Conservation (phyloP, 1,284 basidiomycete genomes). For the Tilletia walkeri region DNA sequence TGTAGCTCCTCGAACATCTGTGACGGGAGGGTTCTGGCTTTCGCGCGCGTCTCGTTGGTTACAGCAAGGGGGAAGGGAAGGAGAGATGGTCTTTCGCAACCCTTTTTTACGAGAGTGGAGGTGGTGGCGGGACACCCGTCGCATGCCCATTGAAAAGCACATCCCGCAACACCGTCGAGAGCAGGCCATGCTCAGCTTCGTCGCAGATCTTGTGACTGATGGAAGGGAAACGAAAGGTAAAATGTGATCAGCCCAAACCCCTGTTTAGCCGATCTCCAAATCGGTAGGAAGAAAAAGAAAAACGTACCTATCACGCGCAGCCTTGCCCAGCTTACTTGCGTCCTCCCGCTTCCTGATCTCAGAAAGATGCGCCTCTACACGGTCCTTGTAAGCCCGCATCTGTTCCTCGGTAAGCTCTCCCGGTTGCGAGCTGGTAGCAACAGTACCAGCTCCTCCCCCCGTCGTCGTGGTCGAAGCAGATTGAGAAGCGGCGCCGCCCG, state of each 20-base stretch:
- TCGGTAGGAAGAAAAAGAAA: too few relatives aligned
- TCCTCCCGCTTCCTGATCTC: slow-evolving; percentile 33
- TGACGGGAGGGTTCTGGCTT: too few relatives aligned
- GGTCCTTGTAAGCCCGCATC: neutral
- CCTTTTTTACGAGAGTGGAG: neutral
- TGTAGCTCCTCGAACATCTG: too few relatives aligned
- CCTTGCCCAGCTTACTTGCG: slow-evolving; percentile 68
- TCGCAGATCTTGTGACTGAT: slow-evolving; percentile 75
- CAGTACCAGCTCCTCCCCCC: neutral
- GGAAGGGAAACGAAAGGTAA: slow-evolving; percentile 10
- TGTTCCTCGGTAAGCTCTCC: too few relatives aligned
- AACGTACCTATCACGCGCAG: slow-evolving; percentile 74
- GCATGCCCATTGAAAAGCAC: slow-evolving; percentile 14
- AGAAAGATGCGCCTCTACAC: slow-evolving; percentile 19
- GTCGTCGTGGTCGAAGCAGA: neutral
- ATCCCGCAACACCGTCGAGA: slow-evolving; percentile 67
- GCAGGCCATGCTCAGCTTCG: slow-evolving; percentile 86
- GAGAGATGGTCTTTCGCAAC: neutral
- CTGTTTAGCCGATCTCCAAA: too few relatives aligned
- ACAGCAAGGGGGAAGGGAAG: too few relatives aligned
- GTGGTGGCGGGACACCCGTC: slow-evolving; percentile 15
- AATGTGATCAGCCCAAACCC: too few relatives aligned
- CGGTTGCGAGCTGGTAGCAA: neutral
- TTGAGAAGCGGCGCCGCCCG: too few relatives aligned
- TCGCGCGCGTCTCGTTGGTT: too few relatives aligned